Evolutionary conservation across 495 filamentous ascomycete species (phyloP), one percentile per base, ranked within the genome.

Genomic region (Daldinia decipiens): DNA sequence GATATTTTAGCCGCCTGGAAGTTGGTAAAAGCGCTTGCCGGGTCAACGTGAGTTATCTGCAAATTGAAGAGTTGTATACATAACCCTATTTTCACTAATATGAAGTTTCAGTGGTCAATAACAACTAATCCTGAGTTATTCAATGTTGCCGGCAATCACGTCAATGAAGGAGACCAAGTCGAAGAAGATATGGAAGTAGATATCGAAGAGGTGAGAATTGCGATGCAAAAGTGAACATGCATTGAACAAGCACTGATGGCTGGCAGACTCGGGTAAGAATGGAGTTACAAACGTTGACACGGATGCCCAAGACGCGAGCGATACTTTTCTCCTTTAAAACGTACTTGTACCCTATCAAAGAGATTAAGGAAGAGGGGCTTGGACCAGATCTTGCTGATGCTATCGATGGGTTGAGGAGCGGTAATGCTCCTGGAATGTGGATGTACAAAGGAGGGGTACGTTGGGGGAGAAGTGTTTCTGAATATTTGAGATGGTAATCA

Each of bases 321-420:
- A 70, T 95, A 8, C 81, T 95, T 1, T 95, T 96, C 77, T 87
- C 82, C 32, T 90, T 95, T 77, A 92, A 95, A 79, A 95, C 91
- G 9, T 95, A 94, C 78, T 75, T 89, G 39, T 94, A 93, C 74
- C 85, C 88, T 3, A 70, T 97, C 1, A 69, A 72, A 15, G 82
- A 90, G 17, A 84, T 97, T 65, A 92, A 89, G 78, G 86, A 82
- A 5, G 92, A 94, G 70, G 91, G 91, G 0, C 74, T 85, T 3
- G 88, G 87, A 0, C 83, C 87, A 74, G 85, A 88, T 29, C 77
- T 97, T 31, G 91, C 89, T 0, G 76, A 80, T 15, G 92, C 91
- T 0, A 90, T 95, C 74, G 91, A 93, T 69, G 92, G 92, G 4
- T 75, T 95, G 73, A 86, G 85, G 63, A 78, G 73, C 56, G 92